Evolutionary conservation across 495 filamentous ascomycete genomes (phyloP).

Genomic region (Neurospora sp.): DNA sequence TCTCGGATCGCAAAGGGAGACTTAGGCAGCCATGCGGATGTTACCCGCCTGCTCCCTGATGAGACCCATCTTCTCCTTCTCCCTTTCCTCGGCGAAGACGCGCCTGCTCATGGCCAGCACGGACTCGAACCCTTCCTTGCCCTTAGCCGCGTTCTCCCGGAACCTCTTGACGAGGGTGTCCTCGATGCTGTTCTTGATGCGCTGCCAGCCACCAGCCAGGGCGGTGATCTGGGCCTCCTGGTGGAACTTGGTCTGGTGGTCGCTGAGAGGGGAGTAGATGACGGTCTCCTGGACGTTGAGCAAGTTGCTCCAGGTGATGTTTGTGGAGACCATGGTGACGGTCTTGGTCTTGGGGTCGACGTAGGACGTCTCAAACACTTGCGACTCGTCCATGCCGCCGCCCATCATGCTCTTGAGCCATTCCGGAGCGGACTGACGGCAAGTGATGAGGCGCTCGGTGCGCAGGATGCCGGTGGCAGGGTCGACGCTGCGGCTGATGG

Average conservation of each 20-base stretch:
- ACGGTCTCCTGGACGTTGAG: slow-evolving; percentile 86
- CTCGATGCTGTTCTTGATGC: slow-evolving; percentile 87
- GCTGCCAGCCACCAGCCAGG: slow-evolving; percentile 90
- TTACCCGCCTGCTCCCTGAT: slow-evolving; percentile 20
- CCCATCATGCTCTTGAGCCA: slow-evolving; percentile 76
- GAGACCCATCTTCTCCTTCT: slow-evolving; percentile 27
- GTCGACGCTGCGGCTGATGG: slow-evolving; percentile 73
- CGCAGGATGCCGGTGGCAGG: slow-evolving; percentile 77
- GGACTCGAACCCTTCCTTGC: slow-evolving; percentile 85
- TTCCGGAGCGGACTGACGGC: slow-evolving; percentile 77
- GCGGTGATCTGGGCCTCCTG: slow-evolving; percentile 91
- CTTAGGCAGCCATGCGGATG: slow-evolving; percentile 18
- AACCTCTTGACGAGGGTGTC: slow-evolving; percentile 83
- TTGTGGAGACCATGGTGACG: slow-evolving; percentile 88
- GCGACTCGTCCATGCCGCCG: slow-evolving; percentile 54
- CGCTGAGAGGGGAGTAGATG: slow-evolving; percentile 58
- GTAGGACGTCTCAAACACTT: slow-evolving; percentile 91
- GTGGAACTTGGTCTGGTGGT: slow-evolving; percentile 62
- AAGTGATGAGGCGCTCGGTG: slow-evolving; percentile 94
- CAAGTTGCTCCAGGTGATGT: slow-evolving; percentile 82
- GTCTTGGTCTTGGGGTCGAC: slow-evolving; percentile 72
- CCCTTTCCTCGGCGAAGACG: slow-evolving; percentile 79
- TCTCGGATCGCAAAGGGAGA: neutral
- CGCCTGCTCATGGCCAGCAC: slow-evolving; percentile 89
- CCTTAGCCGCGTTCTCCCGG: slow-evolving; percentile 78